These are phyloP conservation scores for Pythium rhizo-oryzae DNA, from an alignment of 352 stramenopile species.

Conservation along the genomic window DNA sequence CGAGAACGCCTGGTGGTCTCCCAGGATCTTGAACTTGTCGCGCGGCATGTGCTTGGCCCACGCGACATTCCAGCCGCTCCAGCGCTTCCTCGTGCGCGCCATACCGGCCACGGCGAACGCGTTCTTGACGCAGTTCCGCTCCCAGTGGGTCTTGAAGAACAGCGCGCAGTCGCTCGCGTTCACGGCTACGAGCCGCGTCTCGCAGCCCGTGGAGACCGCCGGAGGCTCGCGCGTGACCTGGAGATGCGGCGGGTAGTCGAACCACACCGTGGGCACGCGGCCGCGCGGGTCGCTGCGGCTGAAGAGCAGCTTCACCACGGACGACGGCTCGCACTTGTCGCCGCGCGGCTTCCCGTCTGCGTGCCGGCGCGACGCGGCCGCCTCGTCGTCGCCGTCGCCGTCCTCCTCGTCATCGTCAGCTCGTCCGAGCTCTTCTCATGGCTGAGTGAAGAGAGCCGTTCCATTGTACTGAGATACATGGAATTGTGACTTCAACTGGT, in stretches of 20 bases:
- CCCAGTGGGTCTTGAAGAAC: constrained; percentile 89
- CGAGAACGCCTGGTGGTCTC: constrained; percentile 78
- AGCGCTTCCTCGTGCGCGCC: constrained; percentile 60
- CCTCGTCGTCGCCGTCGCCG: constrained; percentile 32
- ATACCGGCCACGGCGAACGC: constrained; percentile 82
- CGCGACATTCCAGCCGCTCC: constrained; percentile 54
- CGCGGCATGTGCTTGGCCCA: constrained; percentile 77
- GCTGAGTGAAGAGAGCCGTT: too few species aligned
- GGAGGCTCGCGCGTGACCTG: constrained; percentile 40
- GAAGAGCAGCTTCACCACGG: constrained; percentile 55
- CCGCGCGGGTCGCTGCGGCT: constrained; percentile 47
- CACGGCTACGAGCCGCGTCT: constrained; percentile 39
- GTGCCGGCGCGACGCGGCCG: constrained; percentile 29
- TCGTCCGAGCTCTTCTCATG: too few species aligned
- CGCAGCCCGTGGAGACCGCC: constrained; percentile 5
- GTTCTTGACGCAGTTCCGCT: constrained; percentile 94
- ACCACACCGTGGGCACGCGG: constrained; percentile 80
- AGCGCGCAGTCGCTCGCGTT: constrained; percentile 42
- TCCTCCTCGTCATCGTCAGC: constrained; percentile 2
- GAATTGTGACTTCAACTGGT: too few species aligned
- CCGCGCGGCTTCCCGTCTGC: constrained; percentile 27
- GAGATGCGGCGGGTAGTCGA: constrained; percentile 87
- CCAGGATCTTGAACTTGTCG: constrained; percentile 58
- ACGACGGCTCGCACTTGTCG: constrained; percentile 41
- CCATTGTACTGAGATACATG: too few species aligned